These are phyloP conservation scores for Wickerhamomyces xylosicus DNA, from an alignment of 805 yeast species.

Conservation along the genomic window DNA sequence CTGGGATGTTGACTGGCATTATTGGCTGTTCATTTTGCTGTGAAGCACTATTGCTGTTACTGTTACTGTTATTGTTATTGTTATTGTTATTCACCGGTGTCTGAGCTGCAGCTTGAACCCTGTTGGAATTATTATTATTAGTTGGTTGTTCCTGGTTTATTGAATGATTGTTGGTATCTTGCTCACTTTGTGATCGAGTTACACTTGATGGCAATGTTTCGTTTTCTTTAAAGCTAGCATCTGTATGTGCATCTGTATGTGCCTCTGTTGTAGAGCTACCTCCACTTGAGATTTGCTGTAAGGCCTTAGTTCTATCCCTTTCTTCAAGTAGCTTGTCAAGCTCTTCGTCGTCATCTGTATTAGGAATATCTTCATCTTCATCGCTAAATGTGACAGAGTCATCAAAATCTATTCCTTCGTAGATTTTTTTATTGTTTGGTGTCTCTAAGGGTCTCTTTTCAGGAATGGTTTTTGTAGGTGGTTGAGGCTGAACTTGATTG, in stretches of 20 bases:
- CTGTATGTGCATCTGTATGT: too few relatives aligned
- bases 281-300: too few relatives aligned
- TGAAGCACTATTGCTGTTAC: too few relatives aligned
- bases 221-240: slow-evolving; percentile 8
- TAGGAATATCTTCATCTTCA: slow-evolving; percentile 29
- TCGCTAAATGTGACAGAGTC: slow-evolving; percentile 48
- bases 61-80: too few relatives aligned
- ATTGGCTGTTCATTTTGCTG: too few relatives aligned
- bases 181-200: slow-evolving; percentile 2
- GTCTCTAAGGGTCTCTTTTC: slow-evolving; percentile 8
- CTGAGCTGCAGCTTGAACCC: background rate
- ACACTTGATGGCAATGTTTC: background rate
- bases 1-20: slow-evolving; percentile 1
- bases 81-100: slow-evolving; percentile 3
- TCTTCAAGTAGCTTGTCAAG: slow-evolving; percentile 13
- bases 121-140: background rate
- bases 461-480: slow-evolving; percentile 5
- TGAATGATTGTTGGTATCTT: slow-evolving; percentile 6
- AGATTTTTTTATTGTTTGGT: background rate
- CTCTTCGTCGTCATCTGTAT: slow-evolving; percentile 24
- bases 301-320: too few relatives aligned
- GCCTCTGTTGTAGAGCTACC: too few relatives aligned
- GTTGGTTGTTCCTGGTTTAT: background rate
- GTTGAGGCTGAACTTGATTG: background rate
- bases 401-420: slow-evolving; percentile 26